Conservation (phyloP, 2,329 filamentous ascomycete species). For the Diaporthe humulicola region DNA sequence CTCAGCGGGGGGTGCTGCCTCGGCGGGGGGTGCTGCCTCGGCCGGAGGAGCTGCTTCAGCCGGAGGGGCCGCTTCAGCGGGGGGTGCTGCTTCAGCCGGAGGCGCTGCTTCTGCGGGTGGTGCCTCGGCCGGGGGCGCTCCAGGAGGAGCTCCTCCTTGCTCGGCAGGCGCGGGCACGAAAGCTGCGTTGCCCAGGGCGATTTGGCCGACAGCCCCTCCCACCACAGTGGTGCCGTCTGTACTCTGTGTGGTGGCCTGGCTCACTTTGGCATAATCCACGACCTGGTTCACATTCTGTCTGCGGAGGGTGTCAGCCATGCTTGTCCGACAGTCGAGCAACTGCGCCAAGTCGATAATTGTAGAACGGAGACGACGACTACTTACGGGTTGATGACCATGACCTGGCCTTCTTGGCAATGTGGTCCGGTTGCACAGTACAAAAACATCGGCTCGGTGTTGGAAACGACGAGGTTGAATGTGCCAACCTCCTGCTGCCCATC, state of each 20-base stretch:
- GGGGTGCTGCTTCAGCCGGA: not conserved
- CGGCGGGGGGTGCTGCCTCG: not conserved
- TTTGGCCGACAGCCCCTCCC: conserved; percentile 7
- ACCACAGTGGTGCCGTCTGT: conserved; percentile 5
- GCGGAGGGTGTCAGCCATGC: not conserved
- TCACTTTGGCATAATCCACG: conserved; percentile 27
- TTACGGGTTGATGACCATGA: conserved; percentile 61
- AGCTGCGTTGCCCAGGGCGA: conserved; percentile 4
- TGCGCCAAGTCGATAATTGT: too few species aligned
- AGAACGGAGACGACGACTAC: not conserved
- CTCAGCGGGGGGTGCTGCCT: not conserved
- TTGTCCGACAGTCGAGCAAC: not conserved
- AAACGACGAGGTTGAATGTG: conserved; percentile 63
- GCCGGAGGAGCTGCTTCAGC: not conserved
- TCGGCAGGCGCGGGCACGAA: conserved; percentile 16
- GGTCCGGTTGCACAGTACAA: conserved; percentile 63
- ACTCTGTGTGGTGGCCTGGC: conserved; percentile 20
- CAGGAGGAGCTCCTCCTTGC: not conserved
- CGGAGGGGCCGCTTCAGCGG: not conserved
- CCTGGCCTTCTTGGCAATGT: conserved; percentile 65
- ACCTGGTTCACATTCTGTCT: conserved; percentile 30
- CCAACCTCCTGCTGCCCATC: conserved; percentile 53
- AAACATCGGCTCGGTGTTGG: conserved; percentile 60
- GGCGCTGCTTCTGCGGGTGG: not conserved
- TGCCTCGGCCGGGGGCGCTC: not conserved